Evolutionary conservation across 2,329 filamentous ascomycete species (phyloP).

Genomic region (Claviceps paspali): DNA sequence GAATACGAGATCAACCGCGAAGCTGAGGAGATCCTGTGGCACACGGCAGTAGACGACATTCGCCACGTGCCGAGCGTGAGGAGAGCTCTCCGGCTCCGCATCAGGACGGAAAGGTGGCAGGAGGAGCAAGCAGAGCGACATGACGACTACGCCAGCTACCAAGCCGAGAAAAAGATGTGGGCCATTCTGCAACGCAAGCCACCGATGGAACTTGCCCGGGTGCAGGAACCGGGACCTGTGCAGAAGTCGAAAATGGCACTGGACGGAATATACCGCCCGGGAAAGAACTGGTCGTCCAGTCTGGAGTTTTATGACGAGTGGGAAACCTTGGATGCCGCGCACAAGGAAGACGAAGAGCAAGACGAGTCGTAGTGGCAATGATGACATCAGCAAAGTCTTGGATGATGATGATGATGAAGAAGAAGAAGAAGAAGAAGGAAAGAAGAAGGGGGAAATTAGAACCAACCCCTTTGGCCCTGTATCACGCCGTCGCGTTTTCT

Average conservation of each 20-base stretch:
- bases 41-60: conserved; percentile 25
- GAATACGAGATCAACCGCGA: conserved; percentile 20
- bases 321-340: conserved; percentile 17
- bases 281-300: conserved; percentile 24
- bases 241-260: conserved; percentile 17
- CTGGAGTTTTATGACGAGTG: conserved; percentile 25
- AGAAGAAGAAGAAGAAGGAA: too few species aligned
- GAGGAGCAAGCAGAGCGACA: conserved; percentile 28
- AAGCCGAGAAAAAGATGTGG: conserved; percentile 32
- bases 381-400: too few species aligned
- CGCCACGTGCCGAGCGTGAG: conserved; percentile 22
- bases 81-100: conserved; percentile 21
- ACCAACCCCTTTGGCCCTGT: too few species aligned
- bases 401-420: too few species aligned
- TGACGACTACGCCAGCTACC: conserved; percentile 24
- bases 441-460: too few species aligned
- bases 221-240: conserved; percentile 14
- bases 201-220: conserved; percentile 18
- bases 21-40: conserved; percentile 25
- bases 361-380: background rate
- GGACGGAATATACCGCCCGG: conserved; percentile 21
- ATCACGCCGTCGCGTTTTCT: too few species aligned
- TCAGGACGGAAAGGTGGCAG: conserved; percentile 25
- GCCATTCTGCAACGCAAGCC: conserved; percentile 24
- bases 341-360: conserved; percentile 1